These are phyloP conservation scores for Asterophora parasitica DNA, from an alignment of 768 basidiomycete species.

Conservation along the genomic window DNA sequence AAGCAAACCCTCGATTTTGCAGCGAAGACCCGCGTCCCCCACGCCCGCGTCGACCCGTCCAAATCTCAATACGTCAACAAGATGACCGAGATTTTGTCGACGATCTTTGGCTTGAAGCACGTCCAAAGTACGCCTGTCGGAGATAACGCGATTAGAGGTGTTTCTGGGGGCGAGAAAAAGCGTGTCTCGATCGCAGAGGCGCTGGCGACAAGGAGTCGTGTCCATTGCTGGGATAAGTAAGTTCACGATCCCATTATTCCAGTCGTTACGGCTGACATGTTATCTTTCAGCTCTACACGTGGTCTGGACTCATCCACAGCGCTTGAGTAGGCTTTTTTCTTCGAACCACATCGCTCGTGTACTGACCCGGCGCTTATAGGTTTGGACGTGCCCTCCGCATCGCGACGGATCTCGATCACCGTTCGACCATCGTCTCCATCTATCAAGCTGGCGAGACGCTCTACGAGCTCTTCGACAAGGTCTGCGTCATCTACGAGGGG, in stretches of 20 bases:
- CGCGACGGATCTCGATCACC: constrained; percentile 49
- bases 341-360: background rate
- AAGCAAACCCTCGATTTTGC: constrained; percentile 71
- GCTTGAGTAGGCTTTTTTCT: constrained; percentile 37
- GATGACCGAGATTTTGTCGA: constrained; percentile 52
- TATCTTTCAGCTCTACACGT: constrained; percentile 49
- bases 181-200: constrained; percentile 76
- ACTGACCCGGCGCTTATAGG: constrained; percentile 1
- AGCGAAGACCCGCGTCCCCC: constrained; percentile 63
- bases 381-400: constrained; percentile 64
- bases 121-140: constrained; percentile 74
- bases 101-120: constrained; percentile 74
- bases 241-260: constrained; percentile 12
- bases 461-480: constrained; percentile 62
- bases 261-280: background rate
- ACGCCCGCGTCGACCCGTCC: constrained; percentile 39
- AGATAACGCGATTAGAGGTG: constrained; percentile 71
- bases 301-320: constrained; percentile 70
- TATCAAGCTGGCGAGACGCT: constrained; percentile 79
- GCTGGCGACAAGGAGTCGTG: constrained; percentile 53
- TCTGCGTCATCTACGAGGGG: constrained; percentile 74
- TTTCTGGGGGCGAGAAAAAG: constrained; percentile 76
- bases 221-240: constrained; percentile 79
- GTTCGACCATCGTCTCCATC: constrained; percentile 70
- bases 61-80: constrained; percentile 40